Base-by-base conservation (phyloP, 768 basidiomycete species). In the Leccinum longicurvipes region DNA sequence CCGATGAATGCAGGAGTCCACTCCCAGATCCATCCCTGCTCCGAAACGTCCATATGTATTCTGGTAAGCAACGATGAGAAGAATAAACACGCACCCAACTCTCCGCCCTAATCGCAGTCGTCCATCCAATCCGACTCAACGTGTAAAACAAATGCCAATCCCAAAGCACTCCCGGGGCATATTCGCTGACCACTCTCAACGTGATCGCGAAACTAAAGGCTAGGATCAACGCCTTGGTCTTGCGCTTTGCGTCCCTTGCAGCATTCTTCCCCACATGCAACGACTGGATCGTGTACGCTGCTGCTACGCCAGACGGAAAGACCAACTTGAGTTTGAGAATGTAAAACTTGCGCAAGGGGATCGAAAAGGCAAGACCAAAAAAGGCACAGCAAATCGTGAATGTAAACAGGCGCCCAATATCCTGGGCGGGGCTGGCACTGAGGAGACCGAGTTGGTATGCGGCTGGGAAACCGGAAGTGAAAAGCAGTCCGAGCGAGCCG, bases 311-410 rank as follows among this genome's bases (percentile, higher is more conserved):
- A 1, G 84, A 84, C 1, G 83, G 84, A 74, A 86, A 85, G 15
- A 80, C 80, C 15, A 84, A 68, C 66, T 83, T 84, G 66, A 83
- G 82, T 62, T 81, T 76, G 50, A 86, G 72, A 59, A 86, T 83
- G 69, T 81, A 86, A 67, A 82, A 82, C 59, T 79, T 80, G 53
- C 82, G 77, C 32, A 84, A 70, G 1, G 84, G 84, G 54, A 86
- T 81, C 53, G 82, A 74, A 80, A 87, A 87, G 69, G 85, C 83
- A 9, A 85, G 78, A 46, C 82, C 83, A 58, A 82, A 85, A 74
- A 84, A 82, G 36, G 79, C 79, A 47, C 79, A 76, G 57, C 76
- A 79, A 12, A 76, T 67, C 9, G 81, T 81, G 39, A 86, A 74
- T 1, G 82, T 78, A 58, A 85, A 81, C 17, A 86, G 71, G 47